Conservation (phyloP, 495 filamentous ascomycete species). For the Astrothelium macrocarpum region DNA sequence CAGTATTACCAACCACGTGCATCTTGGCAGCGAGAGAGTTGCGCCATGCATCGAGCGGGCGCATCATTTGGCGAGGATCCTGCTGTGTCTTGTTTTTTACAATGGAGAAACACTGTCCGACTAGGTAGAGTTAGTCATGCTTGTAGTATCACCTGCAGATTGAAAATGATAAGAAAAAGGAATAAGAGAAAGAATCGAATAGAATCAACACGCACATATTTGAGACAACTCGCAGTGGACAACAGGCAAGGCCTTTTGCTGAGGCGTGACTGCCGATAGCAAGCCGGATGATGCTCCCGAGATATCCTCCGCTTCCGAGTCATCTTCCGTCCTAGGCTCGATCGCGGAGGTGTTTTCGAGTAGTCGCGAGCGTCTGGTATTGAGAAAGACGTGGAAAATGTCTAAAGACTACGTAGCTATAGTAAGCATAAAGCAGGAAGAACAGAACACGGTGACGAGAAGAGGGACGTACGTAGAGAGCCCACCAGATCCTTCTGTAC, state of each 20-base stretch:
- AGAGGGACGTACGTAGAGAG: conserved; percentile 15
- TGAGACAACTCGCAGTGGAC: conserved; percentile 15
- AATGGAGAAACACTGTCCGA: conserved; percentile 6
- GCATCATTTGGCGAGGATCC: conserved; percentile 17
- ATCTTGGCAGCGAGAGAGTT: conserved; percentile 15
- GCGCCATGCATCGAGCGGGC: conserved; percentile 15
- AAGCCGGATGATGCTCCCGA: conserved; percentile 12
- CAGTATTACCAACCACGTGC: conserved; percentile 15
- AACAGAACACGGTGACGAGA: conserved; percentile 10
- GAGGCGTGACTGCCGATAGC: conserved; percentile 14
- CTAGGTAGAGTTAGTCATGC: conserved; percentile 5
- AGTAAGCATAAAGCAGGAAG: conserved; percentile 13
- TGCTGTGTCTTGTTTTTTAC: conserved; percentile 14
- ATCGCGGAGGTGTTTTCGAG: conserved; percentile 14
- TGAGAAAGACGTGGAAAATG: conserved; percentile 16
- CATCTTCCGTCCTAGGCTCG: conserved; percentile 17
- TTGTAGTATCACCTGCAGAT: conserved; percentile 5
- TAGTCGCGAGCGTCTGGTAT: conserved; percentile 17
- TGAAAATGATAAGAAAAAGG: conserved; percentile 7
- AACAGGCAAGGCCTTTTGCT: conserved; percentile 17
- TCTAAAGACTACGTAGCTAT: conserved; percentile 17
- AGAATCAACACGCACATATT: conserved; percentile 16
- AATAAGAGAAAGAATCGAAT: conserved; percentile 14
- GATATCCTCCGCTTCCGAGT: conserved; percentile 15
- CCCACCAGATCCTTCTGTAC: conserved; percentile 18